A percentile compares a stretch with the other conserved stretches of the same genome.
These are phyloP conservation scores for Suillus tomentosus DNA, from an alignment of 768 basidiomycete genomes.

Conservation along the genomic window DNA sequence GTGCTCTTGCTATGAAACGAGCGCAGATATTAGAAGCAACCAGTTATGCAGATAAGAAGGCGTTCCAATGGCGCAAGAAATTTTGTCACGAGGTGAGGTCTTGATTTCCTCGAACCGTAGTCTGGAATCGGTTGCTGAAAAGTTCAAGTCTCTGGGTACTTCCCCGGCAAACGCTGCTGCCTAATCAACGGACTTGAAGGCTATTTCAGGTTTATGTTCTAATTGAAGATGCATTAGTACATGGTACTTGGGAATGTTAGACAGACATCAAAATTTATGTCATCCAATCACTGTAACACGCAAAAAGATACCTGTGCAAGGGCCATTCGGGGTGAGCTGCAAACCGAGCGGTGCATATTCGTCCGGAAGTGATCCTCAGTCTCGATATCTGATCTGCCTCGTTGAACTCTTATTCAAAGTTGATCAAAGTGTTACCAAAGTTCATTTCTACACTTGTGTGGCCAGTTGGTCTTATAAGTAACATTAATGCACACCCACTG, in stretches of 20 bases:
- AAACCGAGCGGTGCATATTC: neutral
- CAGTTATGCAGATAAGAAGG: constrained; percentile 41
- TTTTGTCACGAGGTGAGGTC: constrained; percentile 51
- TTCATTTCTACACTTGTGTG: too few species aligned
- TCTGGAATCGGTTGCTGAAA: neutral
- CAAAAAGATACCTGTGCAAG: neutral
- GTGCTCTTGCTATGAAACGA: constrained; percentile 49
- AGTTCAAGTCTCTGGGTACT: constrained; percentile 1
- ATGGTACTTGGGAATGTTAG: neutral
- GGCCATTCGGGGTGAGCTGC: neutral
- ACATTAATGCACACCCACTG: neutral
- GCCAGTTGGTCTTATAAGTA: too few species aligned
- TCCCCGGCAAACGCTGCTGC: neutral
- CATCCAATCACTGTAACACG: neutral
- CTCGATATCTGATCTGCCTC: neutral
- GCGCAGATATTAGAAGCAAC: constrained; percentile 33
- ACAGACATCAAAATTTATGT: neutral
- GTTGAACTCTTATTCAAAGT: neutral
- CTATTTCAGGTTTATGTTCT: neutral
- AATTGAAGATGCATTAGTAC: neutral
- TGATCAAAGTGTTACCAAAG: neutral
- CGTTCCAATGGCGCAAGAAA: constrained; percentile 55
- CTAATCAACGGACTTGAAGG: neutral
- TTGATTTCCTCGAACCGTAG: neutral
- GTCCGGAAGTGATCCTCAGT: neutral